A percentile compares a stretch with the other conserved stretches of the same genome.
Conservation (phyloP, 495 filamentous ascomycete species). For the Annulohypoxylon bovei region DNA sequence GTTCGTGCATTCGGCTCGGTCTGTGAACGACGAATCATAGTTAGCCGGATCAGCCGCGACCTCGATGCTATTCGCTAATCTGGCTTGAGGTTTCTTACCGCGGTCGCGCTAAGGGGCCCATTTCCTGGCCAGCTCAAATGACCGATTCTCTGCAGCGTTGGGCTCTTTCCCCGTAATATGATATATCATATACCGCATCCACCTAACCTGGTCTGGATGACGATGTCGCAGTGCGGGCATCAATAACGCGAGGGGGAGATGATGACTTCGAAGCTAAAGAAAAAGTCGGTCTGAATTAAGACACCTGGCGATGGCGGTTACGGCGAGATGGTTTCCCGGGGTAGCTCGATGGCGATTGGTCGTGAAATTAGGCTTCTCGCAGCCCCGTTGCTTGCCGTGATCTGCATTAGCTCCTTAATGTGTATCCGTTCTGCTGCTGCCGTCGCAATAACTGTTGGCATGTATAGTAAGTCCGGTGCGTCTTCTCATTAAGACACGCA, state of each 20-base stretch:
- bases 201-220: conserved; percentile 29
- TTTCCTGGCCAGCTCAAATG: conserved; percentile 36
- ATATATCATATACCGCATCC: conserved; percentile 34
- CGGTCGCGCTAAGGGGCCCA: conserved; percentile 31
- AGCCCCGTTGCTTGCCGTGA: conserved; percentile 39
- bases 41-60: conserved; percentile 40
- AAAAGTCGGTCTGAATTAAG: conserved; percentile 39
- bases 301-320: conserved; percentile 18
- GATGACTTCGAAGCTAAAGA: conserved; percentile 24
- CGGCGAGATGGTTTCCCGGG: conserved; percentile 16
- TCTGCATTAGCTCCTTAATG: conserved; percentile 35
- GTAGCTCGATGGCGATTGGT: conserved; percentile 37
- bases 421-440: conserved; percentile 23
- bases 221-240: conserved; percentile 29
- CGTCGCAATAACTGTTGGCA: conserved; percentile 23
- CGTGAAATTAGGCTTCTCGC: conserved; percentile 41
- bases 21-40: conserved; percentile 27
- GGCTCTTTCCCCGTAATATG: conserved; percentile 37
- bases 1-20: conserved; percentile 37
- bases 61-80: conserved; percentile 37
- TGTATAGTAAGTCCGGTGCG: conserved; percentile 1
- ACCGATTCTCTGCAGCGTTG: conserved; percentile 41
- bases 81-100: conserved; percentile 27
- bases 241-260: conserved; percentile 29
- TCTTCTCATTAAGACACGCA: conserved; percentile 35